A percentile compares a stretch with the other conserved stretches of the same genome.
These are phyloP conservation scores for Meira nashicola DNA, from an alignment of 1,284 basidiomycete species.

Conservation along the genomic window DNA sequence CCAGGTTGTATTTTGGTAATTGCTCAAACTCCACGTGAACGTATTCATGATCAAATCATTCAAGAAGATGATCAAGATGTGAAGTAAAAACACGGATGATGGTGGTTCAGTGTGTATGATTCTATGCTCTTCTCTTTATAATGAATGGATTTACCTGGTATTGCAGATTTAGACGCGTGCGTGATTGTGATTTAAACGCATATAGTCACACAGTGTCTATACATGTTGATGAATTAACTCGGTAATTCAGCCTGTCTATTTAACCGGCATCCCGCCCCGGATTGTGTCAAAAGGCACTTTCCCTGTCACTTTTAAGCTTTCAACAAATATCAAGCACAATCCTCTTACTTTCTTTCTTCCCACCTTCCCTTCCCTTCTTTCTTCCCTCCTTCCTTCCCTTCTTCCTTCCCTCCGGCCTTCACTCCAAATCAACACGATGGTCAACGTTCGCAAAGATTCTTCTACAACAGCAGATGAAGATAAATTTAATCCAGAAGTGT, in stretches of 20 bases:
- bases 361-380: background rate
- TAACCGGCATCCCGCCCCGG: too few species aligned
- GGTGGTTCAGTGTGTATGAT: background rate
- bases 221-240: too few species aligned
- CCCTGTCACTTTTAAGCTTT: background rate
- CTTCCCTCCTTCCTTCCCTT: background rate
- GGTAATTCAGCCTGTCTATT: too few species aligned
- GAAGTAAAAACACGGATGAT: background rate
- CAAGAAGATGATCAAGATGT: background rate
- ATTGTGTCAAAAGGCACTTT: too few species aligned
- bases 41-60: too few species aligned
- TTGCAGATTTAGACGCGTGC: too few species aligned
- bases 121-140: too few species aligned
- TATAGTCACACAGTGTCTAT: too few species aligned
- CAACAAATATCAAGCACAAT: slow-evolving; percentile 6
- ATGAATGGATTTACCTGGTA: too few species aligned
- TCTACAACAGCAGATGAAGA: slow-evolving; percentile 15
- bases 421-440: slow-evolving; percentile 18
- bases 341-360: background rate
- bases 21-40: too few species aligned
- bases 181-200: too few species aligned
- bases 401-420: slow-evolving; percentile 18
- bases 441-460: slow-evolving; percentile 13
- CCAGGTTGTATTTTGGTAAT: too few species aligned
- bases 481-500: slow-evolving; percentile 32